Percentiles rank a stretch among this genome's conserved stretches.
phyloP scores from a whole-genome alignment of 495 filamentous ascomycete species.

The Hypoxylon perforatum region DNA sequence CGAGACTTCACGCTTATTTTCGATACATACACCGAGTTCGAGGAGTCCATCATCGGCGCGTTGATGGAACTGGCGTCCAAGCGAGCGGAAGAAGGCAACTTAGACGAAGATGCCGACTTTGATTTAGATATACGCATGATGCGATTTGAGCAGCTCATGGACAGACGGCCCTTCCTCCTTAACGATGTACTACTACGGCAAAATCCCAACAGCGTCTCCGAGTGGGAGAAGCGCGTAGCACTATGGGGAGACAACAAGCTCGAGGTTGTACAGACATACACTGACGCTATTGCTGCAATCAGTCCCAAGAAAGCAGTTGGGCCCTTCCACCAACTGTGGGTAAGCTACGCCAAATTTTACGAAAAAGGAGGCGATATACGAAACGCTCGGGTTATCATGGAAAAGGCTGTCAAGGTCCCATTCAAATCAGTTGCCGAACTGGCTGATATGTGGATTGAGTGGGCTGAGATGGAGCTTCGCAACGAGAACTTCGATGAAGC shows the following conservation, averaged over 20 bases:
- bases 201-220: slow-evolving; percentile 94
- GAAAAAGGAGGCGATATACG: slow-evolving; percentile 87
- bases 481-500: slow-evolving; percentile 96
- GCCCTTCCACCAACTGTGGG: slow-evolving; percentile 94
- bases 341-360: slow-evolving; percentile 98
- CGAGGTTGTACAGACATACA: slow-evolving; percentile 94
- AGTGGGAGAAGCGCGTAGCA: slow-evolving; percentile 96
- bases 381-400: slow-evolving; percentile 90
- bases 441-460: slow-evolving; percentile 98
- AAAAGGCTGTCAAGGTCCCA: slow-evolving; percentile 96
- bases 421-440: slow-evolving; percentile 95
- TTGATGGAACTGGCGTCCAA: slow-evolving; percentile 88
- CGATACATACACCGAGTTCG: slow-evolving; percentile 95
- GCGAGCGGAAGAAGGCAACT: slow-evolving; percentile 82
- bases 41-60: slow-evolving; percentile 92
- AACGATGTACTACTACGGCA: slow-evolving; percentile 97
- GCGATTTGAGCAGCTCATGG: slow-evolving; percentile 98
- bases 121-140: slow-evolving; percentile 98
- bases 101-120: slow-evolving; percentile 89
- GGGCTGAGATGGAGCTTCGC: slow-evolving; percentile 97
- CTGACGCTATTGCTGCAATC: slow-evolving; percentile 90
- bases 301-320: slow-evolving; percentile 95
- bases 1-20: slow-evolving; percentile 97
- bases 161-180: slow-evolving; percentile 93
- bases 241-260: slow-evolving; percentile 94